Evolutionary conservation across 108 stramenopile species (phyloP).

Genomic region (Nitzschia sp.): DNA sequence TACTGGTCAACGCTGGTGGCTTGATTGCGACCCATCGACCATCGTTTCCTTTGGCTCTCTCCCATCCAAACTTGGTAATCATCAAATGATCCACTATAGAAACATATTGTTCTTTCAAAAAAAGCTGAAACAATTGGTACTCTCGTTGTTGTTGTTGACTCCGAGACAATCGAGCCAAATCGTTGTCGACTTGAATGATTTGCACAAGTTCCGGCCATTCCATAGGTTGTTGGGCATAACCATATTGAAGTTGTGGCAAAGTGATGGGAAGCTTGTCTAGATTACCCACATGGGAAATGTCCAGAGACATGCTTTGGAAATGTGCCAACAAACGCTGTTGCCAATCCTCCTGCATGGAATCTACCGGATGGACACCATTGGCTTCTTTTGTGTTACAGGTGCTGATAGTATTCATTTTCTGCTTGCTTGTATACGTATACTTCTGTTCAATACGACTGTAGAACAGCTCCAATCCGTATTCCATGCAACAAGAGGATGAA

Average conservation of each 20-base stretch:
- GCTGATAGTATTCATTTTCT: too few species aligned
- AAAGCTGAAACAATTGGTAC: slow-evolving; percentile 43
- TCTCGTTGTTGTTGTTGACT: slow-evolving; percentile 43
- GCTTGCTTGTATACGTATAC: too few species aligned
- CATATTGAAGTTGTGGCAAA: slow-evolving; percentile 39
- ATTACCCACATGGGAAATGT: too few species aligned
- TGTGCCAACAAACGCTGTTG: too few species aligned
- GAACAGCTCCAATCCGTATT: too few species aligned
- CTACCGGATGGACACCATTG: too few species aligned
- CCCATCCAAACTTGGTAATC: slow-evolving; percentile 66
- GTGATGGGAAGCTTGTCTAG: slow-evolving; percentile 11
- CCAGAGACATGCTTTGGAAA: too few species aligned
- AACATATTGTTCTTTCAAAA: slow-evolving; percentile 49
- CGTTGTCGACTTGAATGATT: slow-evolving; percentile 37
- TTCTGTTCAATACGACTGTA: too few species aligned
- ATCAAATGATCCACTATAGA: slow-evolving; percentile 68
- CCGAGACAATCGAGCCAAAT: slow-evolving; percentile 57
- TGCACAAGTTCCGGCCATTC: slow-evolving; percentile 39
- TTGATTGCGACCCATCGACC: slow-evolving; percentile 4
- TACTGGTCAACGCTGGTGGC: background rate
- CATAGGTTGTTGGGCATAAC: slow-evolving; percentile 30
- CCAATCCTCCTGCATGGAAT: too few species aligned
- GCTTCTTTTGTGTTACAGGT: too few species aligned
- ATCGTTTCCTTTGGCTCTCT: slow-evolving; percentile 2
- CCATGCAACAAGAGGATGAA: too few species aligned